Evolutionary conservation across 2,329 filamentous ascomycete genomes (phyloP), one percentile per base, ranked within the genome.

Genomic region (Curvularia spicifera): DNA sequence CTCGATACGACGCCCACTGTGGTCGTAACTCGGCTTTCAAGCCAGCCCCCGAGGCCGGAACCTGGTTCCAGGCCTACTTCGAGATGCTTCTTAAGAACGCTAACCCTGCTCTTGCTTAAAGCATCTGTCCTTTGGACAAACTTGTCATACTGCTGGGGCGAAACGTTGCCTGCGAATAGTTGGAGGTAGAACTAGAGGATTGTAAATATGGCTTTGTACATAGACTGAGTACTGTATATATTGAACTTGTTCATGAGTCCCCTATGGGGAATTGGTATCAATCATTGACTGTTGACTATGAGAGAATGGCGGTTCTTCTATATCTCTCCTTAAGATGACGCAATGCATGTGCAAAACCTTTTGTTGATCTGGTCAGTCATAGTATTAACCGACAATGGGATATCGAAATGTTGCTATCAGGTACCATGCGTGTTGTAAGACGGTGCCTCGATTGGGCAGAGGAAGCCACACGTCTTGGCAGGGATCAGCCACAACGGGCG

Each of bases 11-110:
- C 69, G 74, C 75, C 49, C 78, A 84, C 74, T 88, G 86, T 61
- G 85, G 85, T 28, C 76, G 79, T 8, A 61, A 75, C 1, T 82
- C 84, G 65, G 77, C 87, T 1, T 77, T 89, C 40, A 73, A 85
- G 74, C 88, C 88, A 1, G 87, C 89, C 1, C 89, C 89, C 29
- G 87, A 91, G 75, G 88, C 89, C 9, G 89, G 89, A 29, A 78
- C 81, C 8, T 91, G 88, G 88, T 89, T 89, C 75, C 75, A 83
- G 68, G 80, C 79, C 6, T 77, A 80, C 68, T 75, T 78, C 35
- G 58, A 75, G 61, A 69, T 67, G 65, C 60, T 76, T 18, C 59
- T 76, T 2, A 62, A 60, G 58, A 78, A 79, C 53, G 76, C 71
- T 5, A 72, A 68, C 61, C 70, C 78, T 39, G 28, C 63, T 58